These are phyloP conservation scores for Pyrus hybrid DNA, from an alignment of 331 rosid species.

Conservation along the genomic window DNA sequence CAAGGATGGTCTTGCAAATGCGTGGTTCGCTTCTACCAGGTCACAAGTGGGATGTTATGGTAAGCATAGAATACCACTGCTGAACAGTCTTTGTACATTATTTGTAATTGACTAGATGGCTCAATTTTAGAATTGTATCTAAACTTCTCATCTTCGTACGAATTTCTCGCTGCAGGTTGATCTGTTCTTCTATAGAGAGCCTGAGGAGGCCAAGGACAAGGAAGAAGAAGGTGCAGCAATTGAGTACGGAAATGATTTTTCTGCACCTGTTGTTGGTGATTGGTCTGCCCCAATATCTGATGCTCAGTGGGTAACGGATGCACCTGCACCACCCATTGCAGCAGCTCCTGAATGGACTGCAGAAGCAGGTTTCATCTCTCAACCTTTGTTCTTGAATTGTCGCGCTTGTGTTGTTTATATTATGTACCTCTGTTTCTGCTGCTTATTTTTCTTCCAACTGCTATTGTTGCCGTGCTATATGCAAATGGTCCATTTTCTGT, in stretches of 20 bases:
- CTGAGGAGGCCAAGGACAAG: slow-evolving; percentile 58
- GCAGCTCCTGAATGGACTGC: slow-evolving; percentile 18
- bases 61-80: not conserved
- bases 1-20: slow-evolving; percentile 85
- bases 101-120: not conserved
- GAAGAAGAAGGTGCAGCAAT: slow-evolving; percentile 45
- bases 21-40: slow-evolving; percentile 63
- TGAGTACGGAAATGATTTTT: slow-evolving; percentile 36
- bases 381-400: no score
- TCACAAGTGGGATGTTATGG: slow-evolving; percentile 87
- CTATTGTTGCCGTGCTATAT: not conserved
- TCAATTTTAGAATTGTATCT: not conserved
- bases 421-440: no score
- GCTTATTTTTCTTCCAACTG: no score
- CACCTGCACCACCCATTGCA: slow-evolving; percentile 14
- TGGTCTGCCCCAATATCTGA: slow-evolving; percentile 53
- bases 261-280: slow-evolving; percentile 18
- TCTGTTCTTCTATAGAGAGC: slow-evolving; percentile 70
- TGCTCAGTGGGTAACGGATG: slow-evolving; percentile 45
- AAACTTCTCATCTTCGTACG: not conserved
- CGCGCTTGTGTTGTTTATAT: no score
- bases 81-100: not conserved
- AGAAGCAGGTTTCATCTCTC: slow-evolving; percentile 24
- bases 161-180: slow-evolving; percentile 46
- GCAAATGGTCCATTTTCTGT: not conserved